Percentiles rank a stretch among this genome's conserved stretches.
Conservation (phyloP, 352 stramenopile species). For the Phytophthora cryptogea region DNA sequence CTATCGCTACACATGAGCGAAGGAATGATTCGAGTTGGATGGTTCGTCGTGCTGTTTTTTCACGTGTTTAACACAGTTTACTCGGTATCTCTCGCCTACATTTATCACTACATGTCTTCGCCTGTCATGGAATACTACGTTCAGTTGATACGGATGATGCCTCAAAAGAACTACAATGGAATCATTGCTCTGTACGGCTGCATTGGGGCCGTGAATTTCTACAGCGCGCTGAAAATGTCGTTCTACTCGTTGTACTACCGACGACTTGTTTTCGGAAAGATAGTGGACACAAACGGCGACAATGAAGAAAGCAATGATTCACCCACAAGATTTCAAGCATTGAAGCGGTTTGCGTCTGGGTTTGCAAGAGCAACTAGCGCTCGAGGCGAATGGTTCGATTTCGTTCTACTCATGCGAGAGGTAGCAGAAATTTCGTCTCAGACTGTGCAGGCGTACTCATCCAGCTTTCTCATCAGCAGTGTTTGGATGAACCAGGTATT, state of each 20-base stretch:
- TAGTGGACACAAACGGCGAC: background rate
- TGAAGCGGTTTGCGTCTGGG: constrained; percentile 17
- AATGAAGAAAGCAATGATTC: background rate
- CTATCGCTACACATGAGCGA: constrained; percentile 27
- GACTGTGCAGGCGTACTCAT: constrained; percentile 35
- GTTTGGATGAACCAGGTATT: constrained; percentile 45
- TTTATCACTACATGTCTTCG: constrained; percentile 37
- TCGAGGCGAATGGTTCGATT: constrained; percentile 32
- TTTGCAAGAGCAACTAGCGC: constrained; percentile 23
- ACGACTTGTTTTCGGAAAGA: constrained; percentile 28
- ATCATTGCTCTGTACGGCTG: constrained; percentile 26
- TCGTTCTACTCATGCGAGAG: constrained; percentile 28
- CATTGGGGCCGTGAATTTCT: constrained; percentile 35
- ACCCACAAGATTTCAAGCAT: constrained; percentile 1
- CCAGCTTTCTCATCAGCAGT: constrained; percentile 36
- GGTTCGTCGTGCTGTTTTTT: constrained; percentile 34
- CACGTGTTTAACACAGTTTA: constrained; percentile 38
- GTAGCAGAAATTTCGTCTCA: constrained; percentile 35
- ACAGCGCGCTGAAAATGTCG: constrained; percentile 31
- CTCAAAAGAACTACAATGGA: constrained; percentile 31
- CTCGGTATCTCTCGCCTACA: constrained; percentile 24
- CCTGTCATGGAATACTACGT: constrained; percentile 37
- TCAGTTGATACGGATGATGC: constrained; percentile 36
- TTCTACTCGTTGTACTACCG: constrained; percentile 35
- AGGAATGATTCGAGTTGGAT: constrained; percentile 23